Base-by-base conservation (phyloP, 192 early-diverging fungal species). In the Entophlyctis luteolus region DNA sequence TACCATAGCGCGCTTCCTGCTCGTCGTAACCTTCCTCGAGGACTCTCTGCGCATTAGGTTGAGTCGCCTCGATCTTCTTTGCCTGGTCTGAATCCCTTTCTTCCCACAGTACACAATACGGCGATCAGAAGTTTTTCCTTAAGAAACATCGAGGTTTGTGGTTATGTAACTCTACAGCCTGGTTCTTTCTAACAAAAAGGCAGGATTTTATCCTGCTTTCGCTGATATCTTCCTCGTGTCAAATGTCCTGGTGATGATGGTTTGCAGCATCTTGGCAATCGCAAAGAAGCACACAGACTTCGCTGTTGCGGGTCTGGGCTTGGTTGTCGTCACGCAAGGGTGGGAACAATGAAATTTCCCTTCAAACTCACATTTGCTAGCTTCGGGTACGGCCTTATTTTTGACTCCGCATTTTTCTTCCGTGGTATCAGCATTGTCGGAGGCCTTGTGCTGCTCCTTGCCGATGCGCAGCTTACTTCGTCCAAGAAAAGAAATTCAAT, bases 21-120 rank as follows among this genome's bases (percentile, higher is more conserved):
- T 98, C 28, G 93, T 98, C 23, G 93, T 90, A 36, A 98, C 96
- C 14, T 98, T 97, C 76, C 76, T 96, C 47, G 96, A 97, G 75
- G 96, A 97, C 73, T 84, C 94, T 2, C 66, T 95, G 18, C 88
- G 95, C 47, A 93, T 97, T 55, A 71, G 83, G 69, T 84, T 18
- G 1, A 49, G 31, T 14, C 32, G 4, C 22, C 46, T 53, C 22
- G 12, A 8, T 28, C n/a, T 37, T 10, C 46, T 8, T 6, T 23
- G 28, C 48, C 34, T 46, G 32, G 12, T 42, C 18, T 12, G 47
- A 54, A 31, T 8, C 48, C 5, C 8, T n/a, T 28, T 10, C 31
- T 18, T n/a, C 25, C 5, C 48, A 12, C 58, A 71, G 80, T 55
- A 82, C 88, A 57, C 94, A 96, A 74, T 98, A 93, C 87, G 70